Conservation (phyloP, 2,329 filamentous ascomycete species). For the Phialophora tarda region DNA sequence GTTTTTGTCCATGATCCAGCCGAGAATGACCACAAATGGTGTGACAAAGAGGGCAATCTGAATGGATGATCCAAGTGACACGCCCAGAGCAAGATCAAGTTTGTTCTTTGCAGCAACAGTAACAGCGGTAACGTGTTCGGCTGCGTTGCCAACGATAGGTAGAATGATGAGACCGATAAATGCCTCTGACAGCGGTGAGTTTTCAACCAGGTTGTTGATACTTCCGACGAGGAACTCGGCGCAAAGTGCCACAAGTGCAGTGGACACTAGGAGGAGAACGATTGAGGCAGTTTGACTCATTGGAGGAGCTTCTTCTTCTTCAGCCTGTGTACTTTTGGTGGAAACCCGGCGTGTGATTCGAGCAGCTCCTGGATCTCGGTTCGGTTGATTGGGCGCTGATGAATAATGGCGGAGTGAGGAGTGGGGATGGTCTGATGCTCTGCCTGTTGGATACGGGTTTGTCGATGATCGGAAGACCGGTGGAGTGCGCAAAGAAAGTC, state of each 20-base stretch:
- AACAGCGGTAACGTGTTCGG: slow-evolving; percentile 69
- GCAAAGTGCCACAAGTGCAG: slow-evolving; percentile 79
- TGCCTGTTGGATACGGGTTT: slow-evolving; percentile 15
- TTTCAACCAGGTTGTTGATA: slow-evolving; percentile 60
- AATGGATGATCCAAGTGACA: slow-evolving; percentile 69
- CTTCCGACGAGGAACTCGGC: slow-evolving; percentile 68
- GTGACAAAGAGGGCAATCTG: slow-evolving; percentile 69
- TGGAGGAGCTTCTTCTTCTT: slow-evolving; percentile 58
- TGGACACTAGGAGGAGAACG: slow-evolving; percentile 71
- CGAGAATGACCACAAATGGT: slow-evolving; percentile 66
- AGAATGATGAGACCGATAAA: slow-evolving; percentile 69
- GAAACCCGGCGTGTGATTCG: slow-evolving; percentile 10
- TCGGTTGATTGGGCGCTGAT: slow-evolving; percentile 59
- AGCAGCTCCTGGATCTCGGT: neutral
- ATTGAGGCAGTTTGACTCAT: slow-evolving; percentile 75
- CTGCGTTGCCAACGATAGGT: slow-evolving; percentile 70
- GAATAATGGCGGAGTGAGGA: slow-evolving; percentile 50
- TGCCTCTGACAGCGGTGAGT: slow-evolving; percentile 58
- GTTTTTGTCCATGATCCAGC: slow-evolving; percentile 64
- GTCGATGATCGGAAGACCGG: slow-evolving; percentile 36
- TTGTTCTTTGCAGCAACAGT: slow-evolving; percentile 69
- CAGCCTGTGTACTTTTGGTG: slow-evolving; percentile 10
- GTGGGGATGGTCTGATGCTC: neutral
- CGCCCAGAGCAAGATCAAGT: slow-evolving; percentile 69
- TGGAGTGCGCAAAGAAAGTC: slow-evolving; percentile 33